phyloP scores from a whole-genome alignment of 2,329 filamentous ascomycete genomes.

The Blastomyces silverae region DNA sequence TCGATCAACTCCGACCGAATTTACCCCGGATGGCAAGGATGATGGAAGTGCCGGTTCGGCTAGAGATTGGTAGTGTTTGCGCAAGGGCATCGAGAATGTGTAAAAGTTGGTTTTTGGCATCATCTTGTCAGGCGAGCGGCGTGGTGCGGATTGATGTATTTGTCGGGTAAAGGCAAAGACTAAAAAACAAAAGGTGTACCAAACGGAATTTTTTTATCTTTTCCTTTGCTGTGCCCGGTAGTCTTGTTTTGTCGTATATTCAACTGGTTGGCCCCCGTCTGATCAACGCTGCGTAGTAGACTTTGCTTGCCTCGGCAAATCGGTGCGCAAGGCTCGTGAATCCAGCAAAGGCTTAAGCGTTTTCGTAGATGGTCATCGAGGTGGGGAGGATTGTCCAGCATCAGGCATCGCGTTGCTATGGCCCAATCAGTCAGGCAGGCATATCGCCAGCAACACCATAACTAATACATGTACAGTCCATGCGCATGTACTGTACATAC shows the following conservation, averaged over 20 bases:
- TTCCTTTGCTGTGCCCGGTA: conserved; percentile 5
- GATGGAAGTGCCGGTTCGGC: not conserved
- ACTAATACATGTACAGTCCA: not conserved
- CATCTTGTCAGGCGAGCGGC: not conserved
- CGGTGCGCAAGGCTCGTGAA: not conserved
- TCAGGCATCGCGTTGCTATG: not conserved
- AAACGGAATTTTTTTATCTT: not conserved
- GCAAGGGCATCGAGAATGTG: not conserved
- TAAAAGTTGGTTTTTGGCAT: not conserved
- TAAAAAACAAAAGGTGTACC: not conserved
- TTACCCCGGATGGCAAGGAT: not conserved
- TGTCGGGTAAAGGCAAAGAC: not conserved
- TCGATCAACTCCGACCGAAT: not conserved
- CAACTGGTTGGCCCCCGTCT: not conserved
- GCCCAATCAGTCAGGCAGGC: not conserved
- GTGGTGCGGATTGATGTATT: not conserved
- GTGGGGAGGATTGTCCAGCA: not conserved
- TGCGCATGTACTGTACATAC: not conserved
- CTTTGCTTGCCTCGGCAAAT: conserved; percentile 5
- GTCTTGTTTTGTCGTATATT: not conserved
- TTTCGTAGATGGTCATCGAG: not conserved
- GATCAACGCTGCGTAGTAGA: not conserved
- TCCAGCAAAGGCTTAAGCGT: not conserved
- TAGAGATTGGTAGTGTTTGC: not conserved
- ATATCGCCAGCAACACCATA: not conserved